Evolutionary conservation across 306 rosid genomes (phyloP).

Genomic region (Inga oerstediana): DNA sequence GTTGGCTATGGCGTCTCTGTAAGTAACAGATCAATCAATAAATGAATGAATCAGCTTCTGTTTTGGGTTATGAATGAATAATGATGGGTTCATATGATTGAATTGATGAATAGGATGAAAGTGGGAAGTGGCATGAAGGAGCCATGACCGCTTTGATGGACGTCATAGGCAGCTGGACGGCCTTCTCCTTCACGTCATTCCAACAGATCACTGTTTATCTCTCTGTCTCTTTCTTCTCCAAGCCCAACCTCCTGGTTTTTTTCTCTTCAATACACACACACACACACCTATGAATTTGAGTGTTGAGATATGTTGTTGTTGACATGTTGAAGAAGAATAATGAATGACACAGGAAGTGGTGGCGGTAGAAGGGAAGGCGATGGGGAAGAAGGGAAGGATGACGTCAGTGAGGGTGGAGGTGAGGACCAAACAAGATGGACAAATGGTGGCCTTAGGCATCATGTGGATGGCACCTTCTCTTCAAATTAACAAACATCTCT

Average conservation of each 20-base stretch:
- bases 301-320: too few relatives aligned
- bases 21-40: neutral
- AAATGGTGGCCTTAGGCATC: conserved; percentile 47
- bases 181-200: neutral
- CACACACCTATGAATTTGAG: too few relatives aligned
- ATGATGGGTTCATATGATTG: too few relatives aligned
- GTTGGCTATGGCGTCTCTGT: neutral
- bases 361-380: conserved; percentile 45
- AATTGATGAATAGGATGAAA: conserved; percentile 35
- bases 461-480: conserved; percentile 40
- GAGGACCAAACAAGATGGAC: conserved; percentile 31
- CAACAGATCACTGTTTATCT: conserved; percentile 33
- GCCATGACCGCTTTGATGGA: conserved; percentile 54
- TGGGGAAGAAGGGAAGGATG: conserved; percentile 36
- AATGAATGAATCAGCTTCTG: too few relatives aligned
- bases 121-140: conserved; percentile 57
- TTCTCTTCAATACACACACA: neutral
- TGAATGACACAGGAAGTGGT: conserved; percentile 45
- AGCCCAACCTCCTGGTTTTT: conserved; percentile 37
- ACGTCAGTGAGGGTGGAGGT: conserved; percentile 42
- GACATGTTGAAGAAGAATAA: too few relatives aligned
- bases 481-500: neutral
- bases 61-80: too few relatives aligned
- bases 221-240: conserved; percentile 38
- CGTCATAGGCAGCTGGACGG: conserved; percentile 12